phyloP scores from a whole-genome alignment of 164 flowering plant genomes.

The Nymphaea colorata region DNA sequence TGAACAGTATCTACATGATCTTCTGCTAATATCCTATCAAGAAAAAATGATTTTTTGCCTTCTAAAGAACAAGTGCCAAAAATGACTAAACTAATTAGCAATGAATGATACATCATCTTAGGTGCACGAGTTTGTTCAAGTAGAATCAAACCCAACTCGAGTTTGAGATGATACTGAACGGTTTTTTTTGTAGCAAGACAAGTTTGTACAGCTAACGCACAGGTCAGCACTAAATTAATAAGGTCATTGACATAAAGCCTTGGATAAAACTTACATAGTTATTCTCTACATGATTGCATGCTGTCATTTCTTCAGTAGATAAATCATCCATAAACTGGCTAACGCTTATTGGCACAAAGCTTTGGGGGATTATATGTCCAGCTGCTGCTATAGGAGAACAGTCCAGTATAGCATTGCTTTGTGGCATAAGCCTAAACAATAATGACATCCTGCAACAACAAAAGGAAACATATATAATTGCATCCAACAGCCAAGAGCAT shows the following conservation, averaged over 20 bases:
- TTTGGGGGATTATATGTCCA: constrained; percentile 89
- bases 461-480: background rate
- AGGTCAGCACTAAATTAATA: no score
- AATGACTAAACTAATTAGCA: background rate
- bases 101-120: no score
- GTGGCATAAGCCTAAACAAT: constrained; percentile 91
- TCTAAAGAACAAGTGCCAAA: background rate
- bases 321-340: constrained; percentile 98
- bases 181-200: no score
- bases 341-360: constrained; percentile 77
- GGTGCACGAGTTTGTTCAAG: no score
- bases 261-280: constrained; percentile 35
- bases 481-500: no score
- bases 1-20: background rate
- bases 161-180: no score
- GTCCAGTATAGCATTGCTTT: constrained; percentile 80
- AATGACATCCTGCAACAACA: constrained; percentile 58
- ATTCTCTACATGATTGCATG: constrained; percentile 32
- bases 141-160: no score
- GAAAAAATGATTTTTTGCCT: background rate
- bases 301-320: constrained; percentile 65
- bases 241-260: background rate
- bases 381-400: constrained; percentile 85
- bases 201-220: no score
- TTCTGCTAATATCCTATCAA: background rate